phyloP scores from a whole-genome alignment of 805 yeast species.

The Saccharomyces eubayanus region DNA sequence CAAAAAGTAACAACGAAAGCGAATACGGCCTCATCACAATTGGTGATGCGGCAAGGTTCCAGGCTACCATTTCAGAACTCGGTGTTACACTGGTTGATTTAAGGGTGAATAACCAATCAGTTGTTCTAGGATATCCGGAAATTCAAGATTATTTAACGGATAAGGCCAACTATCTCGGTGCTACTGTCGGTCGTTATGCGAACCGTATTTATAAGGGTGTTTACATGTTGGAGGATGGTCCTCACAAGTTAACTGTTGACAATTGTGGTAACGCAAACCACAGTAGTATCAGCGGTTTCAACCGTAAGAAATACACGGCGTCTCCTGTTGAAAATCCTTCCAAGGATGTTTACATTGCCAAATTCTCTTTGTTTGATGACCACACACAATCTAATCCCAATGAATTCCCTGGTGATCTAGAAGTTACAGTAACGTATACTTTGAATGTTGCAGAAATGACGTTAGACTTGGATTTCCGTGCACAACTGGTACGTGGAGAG shows the following conservation, averaged over 20 bases:
- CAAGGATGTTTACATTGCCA: constrained; percentile 27
- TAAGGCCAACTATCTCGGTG: constrained; percentile 52
- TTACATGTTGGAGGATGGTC: constrained; percentile 35
- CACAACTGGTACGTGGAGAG: constrained; percentile 21
- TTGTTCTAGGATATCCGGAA: constrained; percentile 35
- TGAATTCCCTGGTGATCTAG: constrained; percentile 56
- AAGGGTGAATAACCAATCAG: constrained; percentile 32
- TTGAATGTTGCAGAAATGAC: constrained; percentile 30
- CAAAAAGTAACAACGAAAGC: constrained; percentile 1
- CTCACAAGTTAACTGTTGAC: constrained; percentile 37
- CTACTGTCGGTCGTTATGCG: constrained; percentile 59
- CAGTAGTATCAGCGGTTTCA: constrained; percentile 47
- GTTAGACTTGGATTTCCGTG: constrained; percentile 42
- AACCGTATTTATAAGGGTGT: constrained; percentile 46
- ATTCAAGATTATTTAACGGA: constrained; percentile 27
- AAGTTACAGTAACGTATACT: constrained; percentile 39
- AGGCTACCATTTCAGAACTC: constrained; percentile 39
- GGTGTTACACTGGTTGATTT: constrained; percentile 47
- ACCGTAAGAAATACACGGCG: constrained; percentile 43
- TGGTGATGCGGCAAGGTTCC: constrained; percentile 28
- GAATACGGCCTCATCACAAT: constrained; percentile 27
- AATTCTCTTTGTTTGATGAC: constrained; percentile 37
- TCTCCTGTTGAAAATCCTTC: constrained; percentile 37
- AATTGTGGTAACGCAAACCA: constrained; percentile 41
- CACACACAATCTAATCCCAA: constrained; percentile 34